Evolutionary conservation across 2,329 filamentous ascomycete species (phyloP), one percentile per base, ranked within the genome.

Genomic region (Fusarium beomiforme): DNA sequence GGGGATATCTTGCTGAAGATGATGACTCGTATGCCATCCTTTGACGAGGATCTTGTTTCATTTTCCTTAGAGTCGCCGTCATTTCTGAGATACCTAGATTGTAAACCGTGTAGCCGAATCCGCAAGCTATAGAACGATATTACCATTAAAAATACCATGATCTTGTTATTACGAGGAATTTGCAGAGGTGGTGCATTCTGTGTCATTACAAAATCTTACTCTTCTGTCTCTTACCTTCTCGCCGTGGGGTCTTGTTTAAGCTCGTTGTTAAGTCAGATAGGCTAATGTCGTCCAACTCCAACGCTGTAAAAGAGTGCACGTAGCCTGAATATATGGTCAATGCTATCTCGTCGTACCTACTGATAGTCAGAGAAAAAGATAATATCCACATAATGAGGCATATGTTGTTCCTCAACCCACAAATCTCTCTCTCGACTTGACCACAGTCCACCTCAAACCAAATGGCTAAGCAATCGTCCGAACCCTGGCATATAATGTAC

Each of bases 401-500:
- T 65, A 57, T 58, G 50, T 39, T 64, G 29, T 17, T 64, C 17
- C 31, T 19, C 23, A 60, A 61, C 16, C 47, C 29, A 47, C 43
- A 55, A 24, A 6, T 7, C 17, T 43, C 37, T 21, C 36, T 37
- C 19, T 42, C 14, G 36, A 43, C 29, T 21, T 47, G 31, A 55
- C 23, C 58, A 21, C 51, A 62, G 47, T 31, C 23, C 31, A 34
- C 16, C 29, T 21, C 21, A 24, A 59, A 23, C 24, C 34, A 37
- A 24, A 41, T 33, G 57, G 50, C 44, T 44, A 65, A 65, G 63
- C 43, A 43, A 56, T 58, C 31, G 42, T 33, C 47, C 42, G 31
- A 55, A 54, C 43, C 66, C 59, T 37, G 41, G 44, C 65, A 42
- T 39, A 43, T 37, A 29, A 29, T 67, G 50, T 53, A 69, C 67